Evolutionary conservation across 2,329 filamentous ascomycete species (phyloP).

Genomic region (Alternaria solani): DNA sequence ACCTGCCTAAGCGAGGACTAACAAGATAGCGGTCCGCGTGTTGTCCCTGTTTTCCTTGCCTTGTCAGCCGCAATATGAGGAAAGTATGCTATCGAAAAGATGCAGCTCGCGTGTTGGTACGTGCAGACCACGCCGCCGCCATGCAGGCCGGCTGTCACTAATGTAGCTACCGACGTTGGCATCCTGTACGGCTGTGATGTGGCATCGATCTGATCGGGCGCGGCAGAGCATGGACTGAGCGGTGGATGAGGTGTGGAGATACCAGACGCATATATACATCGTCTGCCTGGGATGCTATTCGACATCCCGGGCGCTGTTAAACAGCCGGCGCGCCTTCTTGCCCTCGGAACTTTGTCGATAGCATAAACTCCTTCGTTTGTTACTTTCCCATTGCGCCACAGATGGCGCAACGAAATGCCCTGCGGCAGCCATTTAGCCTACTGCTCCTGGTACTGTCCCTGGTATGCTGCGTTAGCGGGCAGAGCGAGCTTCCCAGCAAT

Average conservation of each 20-base stretch:
- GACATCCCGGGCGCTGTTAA: slow-evolving; percentile 1
- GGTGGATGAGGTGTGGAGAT: neutral
- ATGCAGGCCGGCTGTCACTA: neutral
- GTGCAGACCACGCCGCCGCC: neutral
- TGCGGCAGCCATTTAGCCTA: slow-evolving; percentile 1
- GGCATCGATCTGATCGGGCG: slow-evolving; percentile 1
- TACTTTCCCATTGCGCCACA: slow-evolving; percentile 1
- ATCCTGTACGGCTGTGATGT: neutral
- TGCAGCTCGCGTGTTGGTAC: slow-evolving; percentile 11
- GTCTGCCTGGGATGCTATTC: neutral
- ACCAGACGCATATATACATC: slow-evolving; percentile 8
- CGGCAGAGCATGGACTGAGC: slow-evolving; percentile 1
- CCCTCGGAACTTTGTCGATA: neutral
- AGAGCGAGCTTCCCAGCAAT: slow-evolving; percentile 21
- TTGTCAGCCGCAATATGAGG: slow-evolving; percentile 13
- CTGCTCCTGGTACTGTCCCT: slow-evolving; percentile 10
- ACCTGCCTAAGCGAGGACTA: slow-evolving; percentile 17
- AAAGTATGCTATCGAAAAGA: slow-evolving; percentile 13
- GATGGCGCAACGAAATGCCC: slow-evolving; percentile 8
- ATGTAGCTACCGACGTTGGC: slow-evolving; percentile 1
- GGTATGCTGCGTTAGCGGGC: slow-evolving; percentile 5
- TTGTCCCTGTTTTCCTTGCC: slow-evolving; percentile 5
- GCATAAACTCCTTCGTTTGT: neutral
- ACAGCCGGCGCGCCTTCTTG: slow-evolving; percentile 5
- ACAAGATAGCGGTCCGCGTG: slow-evolving; percentile 11